Base-by-base conservation (phyloP, 352 stramenopile genomes). In the Phytopythium mirpurense region DNA sequence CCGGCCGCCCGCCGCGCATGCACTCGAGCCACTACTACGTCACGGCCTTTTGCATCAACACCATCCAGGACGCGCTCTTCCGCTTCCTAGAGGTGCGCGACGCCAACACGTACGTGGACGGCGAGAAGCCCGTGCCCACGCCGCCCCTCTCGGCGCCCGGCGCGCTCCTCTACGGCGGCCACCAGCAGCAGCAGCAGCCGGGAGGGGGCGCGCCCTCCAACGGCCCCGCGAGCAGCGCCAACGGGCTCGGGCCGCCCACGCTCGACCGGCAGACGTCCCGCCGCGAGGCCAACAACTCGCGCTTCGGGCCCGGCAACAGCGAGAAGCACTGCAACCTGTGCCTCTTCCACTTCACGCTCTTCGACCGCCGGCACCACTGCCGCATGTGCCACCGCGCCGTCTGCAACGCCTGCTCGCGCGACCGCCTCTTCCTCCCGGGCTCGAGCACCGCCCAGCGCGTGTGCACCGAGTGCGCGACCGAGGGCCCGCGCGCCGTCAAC, bases 251-350 rank as follows among this genome's bases (percentile, higher is more conserved):
- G 5, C 55, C n/a, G n/a, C 64, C 64, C 1, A 67, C 70, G 54
- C 56, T 90, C 19, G 63, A 82, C 48, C 80, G 80, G 16, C 70
- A 91, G 58, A 73, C 76, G 46, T 70, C 70, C 27, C 55, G 68
- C 29, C 74, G 75, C 7, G 70, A 88, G 46, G 78, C 64, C 48
- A 86, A 82, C 57, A 71, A 64, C 51, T 73, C 67, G 7, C 71
- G 72, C 59, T 90, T 86, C 60, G 71, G 67, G 53, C 78, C 80
- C 60, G 67, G 70, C 40, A 79, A 68, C 51, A 95, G 86, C 56
- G 83, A 90, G 64, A 90, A 90, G 65, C 81, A 95, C 66, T 96
- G 86, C 66, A 93, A 96, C 62, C 62, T 93, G 51, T 96, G 86
- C 62, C 60, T 93, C 36, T 94, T 93, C 67, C 82, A 93, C 69